Evolutionary conservation across 164 flowering plant species (phyloP).

Genomic region (Vitis riparia): DNA sequence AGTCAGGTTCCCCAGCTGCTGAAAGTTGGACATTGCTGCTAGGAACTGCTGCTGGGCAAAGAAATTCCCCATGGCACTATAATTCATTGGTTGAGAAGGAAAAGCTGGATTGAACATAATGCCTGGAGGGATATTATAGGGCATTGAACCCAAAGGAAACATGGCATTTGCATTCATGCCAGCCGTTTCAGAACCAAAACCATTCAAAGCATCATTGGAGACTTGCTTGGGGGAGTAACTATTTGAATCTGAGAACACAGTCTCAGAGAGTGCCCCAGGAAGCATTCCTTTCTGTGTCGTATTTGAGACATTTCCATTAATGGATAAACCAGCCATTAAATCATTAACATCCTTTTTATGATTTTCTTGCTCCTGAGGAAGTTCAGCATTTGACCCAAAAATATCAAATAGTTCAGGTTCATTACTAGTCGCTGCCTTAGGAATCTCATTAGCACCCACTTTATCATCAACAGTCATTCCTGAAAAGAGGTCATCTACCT

Average conservation of each 20-base stretch:
- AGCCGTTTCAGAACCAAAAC: constrained; percentile 38
- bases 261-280: constrained; percentile 24
- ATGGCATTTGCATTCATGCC: constrained; percentile 39
- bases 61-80: constrained; percentile 68
- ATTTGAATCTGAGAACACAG: constrained; percentile 27
- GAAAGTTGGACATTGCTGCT: constrained; percentile 77
- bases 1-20: constrained; percentile 56
- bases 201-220: constrained; percentile 36
- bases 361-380: constrained; percentile 24
- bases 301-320: constrained; percentile 40
- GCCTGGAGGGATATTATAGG: constrained; percentile 55
- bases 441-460: constrained; percentile 23
- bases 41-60: constrained; percentile 80
- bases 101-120: constrained; percentile 59
- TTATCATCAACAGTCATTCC: constrained; percentile 65
- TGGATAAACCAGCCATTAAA: constrained; percentile 61
- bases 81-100: constrained; percentile 59
- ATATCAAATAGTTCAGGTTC: constrained; percentile 59
- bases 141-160: constrained; percentile 56
- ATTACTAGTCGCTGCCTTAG: constrained; percentile 21
- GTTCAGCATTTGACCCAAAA: constrained; percentile 49
- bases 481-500: constrained; percentile 63
- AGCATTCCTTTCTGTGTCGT: constrained; percentile 32
- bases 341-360: constrained; percentile 37
- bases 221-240: constrained; percentile 25